A percentile compares a stretch with the other conserved stretches of the same genome.
phyloP scores from a whole-genome alignment of 139 green algal genomes.

The Auxenochlorella pyrenoidosa region DNA sequence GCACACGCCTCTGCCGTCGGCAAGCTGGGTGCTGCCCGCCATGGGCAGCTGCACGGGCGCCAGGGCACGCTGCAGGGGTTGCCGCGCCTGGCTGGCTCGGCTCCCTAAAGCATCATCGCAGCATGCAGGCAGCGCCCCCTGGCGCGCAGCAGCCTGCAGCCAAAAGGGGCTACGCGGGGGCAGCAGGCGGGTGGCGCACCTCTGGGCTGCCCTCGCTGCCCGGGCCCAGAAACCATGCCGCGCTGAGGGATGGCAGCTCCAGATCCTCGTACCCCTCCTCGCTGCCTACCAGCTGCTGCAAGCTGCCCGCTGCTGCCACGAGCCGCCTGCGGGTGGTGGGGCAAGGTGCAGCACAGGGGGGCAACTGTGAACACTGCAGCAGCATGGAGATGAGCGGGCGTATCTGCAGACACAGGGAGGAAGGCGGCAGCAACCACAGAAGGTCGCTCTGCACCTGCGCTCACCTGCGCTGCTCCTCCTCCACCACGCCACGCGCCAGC shows the following conservation, averaged over 20 bases:
- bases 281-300: not conserved
- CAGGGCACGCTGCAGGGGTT: too few species aligned
- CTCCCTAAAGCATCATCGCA: too few species aligned
- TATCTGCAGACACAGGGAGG: too few species aligned
- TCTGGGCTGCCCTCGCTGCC: not conserved
- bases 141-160: too few species aligned
- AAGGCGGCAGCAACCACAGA: not conserved
- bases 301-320: constrained; percentile 12
- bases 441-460: not conserved
- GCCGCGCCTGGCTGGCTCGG: too few species aligned
- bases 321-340: constrained; percentile 21
- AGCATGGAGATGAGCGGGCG: too few species aligned
- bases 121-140: too few species aligned
- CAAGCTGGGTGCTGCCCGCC: too few species aligned
- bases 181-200: not conserved
- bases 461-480: constrained; percentile 31
- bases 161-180: too few species aligned
- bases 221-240: constrained; percentile 41
- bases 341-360: not conserved
- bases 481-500: constrained; percentile 18
- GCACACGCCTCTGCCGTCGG: too few species aligned
- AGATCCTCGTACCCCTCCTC: not conserved
- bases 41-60: too few species aligned
- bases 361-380: not conserved
- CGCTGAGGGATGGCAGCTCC: constrained; percentile 43